Percentiles rank a stretch among this genome's conserved stretches.
These are phyloP conservation scores for Ganoderma lucidum DNA, from an alignment of 1,284 basidiomycete genomes.

Conservation along the genomic window DNA sequence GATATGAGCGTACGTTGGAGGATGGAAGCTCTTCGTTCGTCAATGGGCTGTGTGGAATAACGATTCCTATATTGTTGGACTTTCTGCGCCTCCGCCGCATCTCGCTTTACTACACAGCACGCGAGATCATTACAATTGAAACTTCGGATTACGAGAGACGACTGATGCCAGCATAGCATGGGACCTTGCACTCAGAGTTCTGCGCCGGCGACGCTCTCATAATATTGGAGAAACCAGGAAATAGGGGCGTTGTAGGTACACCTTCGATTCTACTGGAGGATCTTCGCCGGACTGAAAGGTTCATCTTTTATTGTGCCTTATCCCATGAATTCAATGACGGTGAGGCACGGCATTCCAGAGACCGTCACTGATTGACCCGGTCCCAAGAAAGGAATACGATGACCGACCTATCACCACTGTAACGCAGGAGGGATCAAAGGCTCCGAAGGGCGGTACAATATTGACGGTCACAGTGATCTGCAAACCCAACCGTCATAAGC, in stretches of 20 bases:
- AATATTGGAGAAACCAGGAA: background rate
- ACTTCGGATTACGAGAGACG: background rate
- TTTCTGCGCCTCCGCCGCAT: conserved; percentile 2
- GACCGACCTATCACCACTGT: background rate
- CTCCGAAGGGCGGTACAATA: background rate
- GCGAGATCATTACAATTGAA: background rate
- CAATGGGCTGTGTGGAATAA: background rate
- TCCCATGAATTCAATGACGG: background rate
- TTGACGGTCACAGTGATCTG: background rate
- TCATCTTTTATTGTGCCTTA: background rate
- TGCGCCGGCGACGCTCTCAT: background rate
- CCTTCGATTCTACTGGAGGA: background rate
- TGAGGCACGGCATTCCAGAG: background rate
- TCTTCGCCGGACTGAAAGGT: background rate
- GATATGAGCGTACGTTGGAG: conserved; percentile 15
- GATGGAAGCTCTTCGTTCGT: background rate
- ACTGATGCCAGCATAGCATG: background rate
- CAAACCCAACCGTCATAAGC: background rate
- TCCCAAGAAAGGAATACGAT: background rate
- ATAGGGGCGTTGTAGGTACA: background rate
- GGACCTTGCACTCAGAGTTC: background rate
- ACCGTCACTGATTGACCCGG: background rate
- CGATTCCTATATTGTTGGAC: background rate
- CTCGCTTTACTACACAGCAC: background rate
- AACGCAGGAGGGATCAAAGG: background rate